A percentile compares a stretch with the other conserved stretches of the same genome.
These are phyloP conservation scores for Phialophora macrospora DNA, from an alignment of 2,329 filamentous ascomycete genomes.

Conservation along the genomic window DNA sequence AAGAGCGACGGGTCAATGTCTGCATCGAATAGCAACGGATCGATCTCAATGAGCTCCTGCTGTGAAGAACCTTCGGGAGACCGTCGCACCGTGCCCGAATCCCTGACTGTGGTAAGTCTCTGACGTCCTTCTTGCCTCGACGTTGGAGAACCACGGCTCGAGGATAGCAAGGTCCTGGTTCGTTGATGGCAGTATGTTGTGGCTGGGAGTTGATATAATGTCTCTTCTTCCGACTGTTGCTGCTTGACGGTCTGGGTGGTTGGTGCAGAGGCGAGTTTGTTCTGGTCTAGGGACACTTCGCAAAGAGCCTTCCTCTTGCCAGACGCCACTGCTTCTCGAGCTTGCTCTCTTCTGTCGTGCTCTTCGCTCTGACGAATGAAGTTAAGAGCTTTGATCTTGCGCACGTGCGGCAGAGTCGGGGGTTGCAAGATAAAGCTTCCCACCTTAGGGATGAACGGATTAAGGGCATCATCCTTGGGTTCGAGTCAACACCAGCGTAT, in stretches of 20 bases:
- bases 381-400: constrained; percentile 33
- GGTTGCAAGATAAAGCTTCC: constrained; percentile 35
- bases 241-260: not conserved
- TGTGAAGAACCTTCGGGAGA: constrained; percentile 18
- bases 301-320: constrained; percentile 11
- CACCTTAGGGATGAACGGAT: constrained; percentile 37
- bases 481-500: constrained; percentile 13
- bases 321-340: constrained; percentile 4
- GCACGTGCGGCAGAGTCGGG: constrained; percentile 36
- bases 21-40: constrained; percentile 6
- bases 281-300: constrained; percentile 7
- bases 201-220: constrained; percentile 18
- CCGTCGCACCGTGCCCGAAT: not conserved
- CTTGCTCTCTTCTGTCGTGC: constrained; percentile 1
- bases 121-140: not conserved
- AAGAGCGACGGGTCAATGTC: constrained; percentile 27
- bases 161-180: constrained; percentile 25
- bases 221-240: constrained; percentile 11
- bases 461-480: constrained; percentile 34
- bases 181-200: constrained; percentile 27
- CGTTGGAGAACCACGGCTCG: constrained; percentile 5
- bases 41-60: constrained; percentile 20
- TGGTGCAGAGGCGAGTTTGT: not conserved
- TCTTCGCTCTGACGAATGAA: constrained; percentile 29
- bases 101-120: constrained; percentile 4